Conservation (phyloP, 164 flowering plant genomes). For the Litsea cubeba region DNA sequence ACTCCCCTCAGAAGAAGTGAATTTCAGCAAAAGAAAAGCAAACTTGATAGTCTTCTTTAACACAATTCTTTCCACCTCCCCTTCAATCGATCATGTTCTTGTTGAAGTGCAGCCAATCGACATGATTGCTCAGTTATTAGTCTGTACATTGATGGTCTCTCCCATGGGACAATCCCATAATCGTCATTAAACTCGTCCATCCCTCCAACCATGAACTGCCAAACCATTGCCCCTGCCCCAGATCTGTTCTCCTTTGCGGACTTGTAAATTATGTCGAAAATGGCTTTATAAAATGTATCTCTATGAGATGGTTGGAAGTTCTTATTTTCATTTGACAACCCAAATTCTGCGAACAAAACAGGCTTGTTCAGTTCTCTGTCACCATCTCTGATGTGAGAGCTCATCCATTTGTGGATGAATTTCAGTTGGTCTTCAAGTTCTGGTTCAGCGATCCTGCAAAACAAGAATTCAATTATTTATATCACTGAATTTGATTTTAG, state of each 20-base stretch:
- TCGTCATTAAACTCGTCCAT: slow-evolving; percentile 83
- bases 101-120: slow-evolving; percentile 41
- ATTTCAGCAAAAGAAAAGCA: neutral
- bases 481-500: neutral
- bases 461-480: neutral
- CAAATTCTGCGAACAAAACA: slow-evolving; percentile 74
- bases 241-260: slow-evolving; percentile 61
- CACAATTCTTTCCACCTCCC: slow-evolving; percentile 37
- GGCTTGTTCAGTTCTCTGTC: slow-evolving; percentile 73
- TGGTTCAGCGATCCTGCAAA: slow-evolving; percentile 42
- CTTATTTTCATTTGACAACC: slow-evolving; percentile 53
- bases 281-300: slow-evolving; percentile 42
- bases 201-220: slow-evolving; percentile 83
- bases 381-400: slow-evolving; percentile 82
- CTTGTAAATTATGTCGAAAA: slow-evolving; percentile 53
- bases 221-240: slow-evolving; percentile 75
- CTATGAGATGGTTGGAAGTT: slow-evolving; percentile 55
- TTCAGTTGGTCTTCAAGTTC: slow-evolving; percentile 51
- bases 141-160: slow-evolving; percentile 38
- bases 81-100: slow-evolving; percentile 17
- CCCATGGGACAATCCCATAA: slow-evolving; percentile 78
- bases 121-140: slow-evolving; percentile 65
- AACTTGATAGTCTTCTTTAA: slow-evolving; percentile 4
- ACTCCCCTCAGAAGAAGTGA: neutral
- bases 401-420: slow-evolving; percentile 57